Percentiles rank a stretch among this genome's conserved stretches.
These are phyloP conservation scores for Setomelanomma holmii DNA, from an alignment of 2,329 filamentous ascomycete genomes.

Conservation along the genomic window DNA sequence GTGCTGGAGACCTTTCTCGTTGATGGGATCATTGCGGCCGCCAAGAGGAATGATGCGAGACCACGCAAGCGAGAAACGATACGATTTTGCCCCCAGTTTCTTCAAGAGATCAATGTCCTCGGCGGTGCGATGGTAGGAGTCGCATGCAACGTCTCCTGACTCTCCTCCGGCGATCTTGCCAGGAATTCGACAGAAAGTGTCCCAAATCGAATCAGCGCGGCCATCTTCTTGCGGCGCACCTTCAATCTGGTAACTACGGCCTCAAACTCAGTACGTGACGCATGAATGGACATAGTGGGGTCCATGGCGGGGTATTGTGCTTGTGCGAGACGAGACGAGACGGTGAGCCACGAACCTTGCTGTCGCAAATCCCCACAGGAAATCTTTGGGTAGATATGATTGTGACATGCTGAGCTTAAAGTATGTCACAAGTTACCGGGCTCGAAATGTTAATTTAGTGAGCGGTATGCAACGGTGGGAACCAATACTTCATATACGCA, in stretches of 20 bases:
- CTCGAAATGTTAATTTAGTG: slow-evolving; percentile 11
- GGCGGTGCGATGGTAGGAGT: slow-evolving; percentile 81
- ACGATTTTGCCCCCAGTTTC: slow-evolving; percentile 73
- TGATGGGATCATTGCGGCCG: slow-evolving; percentile 81
- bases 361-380: slow-evolving; percentile 52
- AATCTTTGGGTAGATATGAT: slow-evolving; percentile 48
- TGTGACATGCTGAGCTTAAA: slow-evolving; percentile 38
- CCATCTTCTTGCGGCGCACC: slow-evolving; percentile 77
- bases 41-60: slow-evolving; percentile 85
- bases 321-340: slow-evolving; percentile 19
- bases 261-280: slow-evolving; percentile 28
- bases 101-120: slow-evolving; percentile 83
- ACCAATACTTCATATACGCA: slow-evolving; percentile 43
- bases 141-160: slow-evolving; percentile 79
- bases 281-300: slow-evolving; percentile 6
- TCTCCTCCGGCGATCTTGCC: slow-evolving; percentile 83
- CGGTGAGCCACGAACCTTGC: slow-evolving; percentile 45
- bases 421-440: slow-evolving; percentile 11
- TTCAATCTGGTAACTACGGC: slow-evolving; percentile 84
- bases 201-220: slow-evolving; percentile 85
- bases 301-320: slow-evolving; percentile 32
- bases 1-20: slow-evolving; percentile 77
- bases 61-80: slow-evolving; percentile 86
- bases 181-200: slow-evolving; percentile 81
- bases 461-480: slow-evolving; percentile 20